These are phyloP conservation scores for Collybia sp. DNA, from an alignment of 768 basidiomycete species.

Conservation along the genomic window DNA sequence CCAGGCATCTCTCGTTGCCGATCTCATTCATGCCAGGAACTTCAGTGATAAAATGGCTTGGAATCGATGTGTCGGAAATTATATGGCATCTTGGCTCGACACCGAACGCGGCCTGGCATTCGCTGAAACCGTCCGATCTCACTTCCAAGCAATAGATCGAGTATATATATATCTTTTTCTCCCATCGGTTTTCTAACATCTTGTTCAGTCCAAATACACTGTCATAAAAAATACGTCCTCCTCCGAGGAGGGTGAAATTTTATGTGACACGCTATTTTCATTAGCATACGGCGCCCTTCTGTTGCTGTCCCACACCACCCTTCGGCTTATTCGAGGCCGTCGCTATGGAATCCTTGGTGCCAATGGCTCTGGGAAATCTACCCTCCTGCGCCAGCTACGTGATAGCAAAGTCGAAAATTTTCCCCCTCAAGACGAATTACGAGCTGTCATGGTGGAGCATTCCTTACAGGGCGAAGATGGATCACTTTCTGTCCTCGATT, in stretches of 20 bases:
- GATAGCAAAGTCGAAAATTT: conserved; percentile 97
- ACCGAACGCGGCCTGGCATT: conserved; percentile 43
- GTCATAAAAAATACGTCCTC: conserved; percentile 30
- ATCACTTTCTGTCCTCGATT: conserved; percentile 78
- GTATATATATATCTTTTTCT: conserved; percentile 24
- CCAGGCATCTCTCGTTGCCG: conserved; percentile 69
- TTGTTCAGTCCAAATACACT: conserved; percentile 53
- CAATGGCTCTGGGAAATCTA: conserved; percentile 97
- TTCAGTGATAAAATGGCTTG: conserved; percentile 53
- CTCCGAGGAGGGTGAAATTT: conserved; percentile 74
- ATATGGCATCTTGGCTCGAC: conserved; percentile 69
- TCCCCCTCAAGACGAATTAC: conserved; percentile 80
- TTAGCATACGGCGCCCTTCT: conserved; percentile 93
- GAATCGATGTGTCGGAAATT: conserved; percentile 69
- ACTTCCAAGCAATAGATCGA: conserved; percentile 77
- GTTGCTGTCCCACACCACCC: conserved; percentile 88
- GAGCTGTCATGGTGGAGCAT: conserved; percentile 97
- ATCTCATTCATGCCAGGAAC: conserved; percentile 61
- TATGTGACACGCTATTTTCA: conserved; percentile 93
- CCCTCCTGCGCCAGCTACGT: conserved; percentile 91
- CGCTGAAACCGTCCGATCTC: conserved; percentile 59
- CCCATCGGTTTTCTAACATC: conserved; percentile 1
- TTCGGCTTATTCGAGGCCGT: conserved; percentile 84
- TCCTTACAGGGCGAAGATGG: conserved; percentile 92
- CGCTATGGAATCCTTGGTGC: conserved; percentile 94